Evolutionary conservation across 2,329 filamentous ascomycete genomes (phyloP), one percentile per base, ranked within the genome.

Genomic region (Phoma sp.): DNA sequence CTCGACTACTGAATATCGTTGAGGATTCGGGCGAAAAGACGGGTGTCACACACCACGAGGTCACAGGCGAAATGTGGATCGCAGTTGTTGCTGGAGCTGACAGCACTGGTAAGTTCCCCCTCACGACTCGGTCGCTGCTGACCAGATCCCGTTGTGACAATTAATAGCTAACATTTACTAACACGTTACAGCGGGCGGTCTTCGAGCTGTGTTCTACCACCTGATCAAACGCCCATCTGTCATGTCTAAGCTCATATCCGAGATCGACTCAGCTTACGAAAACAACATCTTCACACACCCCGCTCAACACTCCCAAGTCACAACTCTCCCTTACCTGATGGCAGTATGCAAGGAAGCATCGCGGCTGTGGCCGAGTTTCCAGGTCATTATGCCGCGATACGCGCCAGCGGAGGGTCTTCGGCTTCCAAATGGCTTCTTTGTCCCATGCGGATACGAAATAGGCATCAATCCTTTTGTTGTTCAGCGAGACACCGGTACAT

Each of bases 331-430:
- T 0, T 94, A 93, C 69, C 82, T 95, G 2, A 87, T 91, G 67
- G 90, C 90, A 2, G 87, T 86, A 47, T 84, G 93, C 65, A 90
- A 92, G 68, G 91, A 95, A 73, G 84, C 87, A 6, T 89, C 92
- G 76, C 84, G 90, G 8, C 70, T 92, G 62, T 89, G 92, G 71
- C 89, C 90, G 0, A 88, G 90, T 0, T 82, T 88, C 0, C 89
- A 89, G 0, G 77, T 92, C 12, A 85, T 86, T 0, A 78, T 92
- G 38, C 90, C 92, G 73, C 83, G 91, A 47, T 79, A 92, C 41
- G 87, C 90, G 0, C 90, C 90, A 0, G 74, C 80, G 0, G 78
- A 82, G 21, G 89, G 89, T 3, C 78, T 82, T 8, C 83, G 85
- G 37, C 86, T 92, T 15, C 41, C 47, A 1, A 48, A 48, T 25